Conservation (phyloP, 1,284 basidiomycete species). For the Rhodotorula glutinis region DNA sequence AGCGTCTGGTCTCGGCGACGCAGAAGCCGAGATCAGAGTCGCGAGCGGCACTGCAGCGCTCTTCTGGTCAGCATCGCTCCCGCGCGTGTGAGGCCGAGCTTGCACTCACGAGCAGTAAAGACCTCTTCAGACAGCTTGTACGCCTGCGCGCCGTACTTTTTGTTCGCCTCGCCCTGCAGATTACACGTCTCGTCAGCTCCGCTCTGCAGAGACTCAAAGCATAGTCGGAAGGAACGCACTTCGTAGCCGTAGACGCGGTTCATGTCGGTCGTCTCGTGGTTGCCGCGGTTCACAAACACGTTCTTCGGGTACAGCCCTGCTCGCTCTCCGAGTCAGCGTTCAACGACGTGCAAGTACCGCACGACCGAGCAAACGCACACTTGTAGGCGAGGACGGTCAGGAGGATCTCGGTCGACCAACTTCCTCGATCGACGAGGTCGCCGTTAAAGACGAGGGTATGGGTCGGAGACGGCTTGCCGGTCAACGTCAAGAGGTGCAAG, state of each 20-base stretch:
- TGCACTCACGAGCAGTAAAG: slow-evolving; percentile 81
- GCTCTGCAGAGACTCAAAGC: background rate
- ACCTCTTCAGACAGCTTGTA: slow-evolving; percentile 82
- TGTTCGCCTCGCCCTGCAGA: slow-evolving; percentile 75
- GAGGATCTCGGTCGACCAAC: slow-evolving; percentile 96
- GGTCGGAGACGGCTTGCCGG: slow-evolving; percentile 73
- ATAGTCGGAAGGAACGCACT: slow-evolving; percentile 58
- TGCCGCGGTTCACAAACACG: slow-evolving; percentile 90
- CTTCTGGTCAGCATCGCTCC: background rate
- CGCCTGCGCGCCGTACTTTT: slow-evolving; percentile 87
- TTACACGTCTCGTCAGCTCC: background rate
- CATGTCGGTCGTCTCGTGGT: slow-evolving; percentile 68
- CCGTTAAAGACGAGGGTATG: slow-evolving; percentile 86
- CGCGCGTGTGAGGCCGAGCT: too few relatives aligned
- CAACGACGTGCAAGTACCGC: slow-evolving; percentile 20
- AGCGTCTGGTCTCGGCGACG: slow-evolving; percentile 56
- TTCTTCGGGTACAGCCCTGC: slow-evolving; percentile 80
- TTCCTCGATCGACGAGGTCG: slow-evolving; percentile 94
- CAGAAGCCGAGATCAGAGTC: slow-evolving; percentile 73
- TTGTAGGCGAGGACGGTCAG: slow-evolving; percentile 93
- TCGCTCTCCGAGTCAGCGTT: background rate
- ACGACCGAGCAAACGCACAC: slow-evolving; percentile 53
- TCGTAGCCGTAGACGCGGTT: slow-evolving; percentile 20
- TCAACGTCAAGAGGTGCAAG: slow-evolving; percentile 79
- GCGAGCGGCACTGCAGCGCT: slow-evolving; percentile 73